A percentile compares a stretch with the other conserved stretches of the same genome.
phyloP scores from a whole-genome alignment of 768 basidiomycete genomes.

The Termitomyces sp. region DNA sequence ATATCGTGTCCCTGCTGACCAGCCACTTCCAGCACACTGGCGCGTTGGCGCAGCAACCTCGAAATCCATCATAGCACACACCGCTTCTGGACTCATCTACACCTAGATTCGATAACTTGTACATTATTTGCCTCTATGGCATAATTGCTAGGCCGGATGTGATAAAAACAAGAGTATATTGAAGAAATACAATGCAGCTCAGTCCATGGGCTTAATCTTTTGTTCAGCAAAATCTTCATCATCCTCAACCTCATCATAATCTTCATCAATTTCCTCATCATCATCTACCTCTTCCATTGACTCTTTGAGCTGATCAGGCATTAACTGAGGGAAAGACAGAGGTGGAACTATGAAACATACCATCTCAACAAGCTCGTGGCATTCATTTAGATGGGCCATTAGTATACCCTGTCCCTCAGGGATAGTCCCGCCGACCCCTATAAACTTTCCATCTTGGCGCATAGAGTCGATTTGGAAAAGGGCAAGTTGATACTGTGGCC shows the following conservation, averaged over 20 bases:
- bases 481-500: constrained; percentile 79
- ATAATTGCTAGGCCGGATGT: background rate
- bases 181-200: background rate
- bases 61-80: constrained; percentile 1
- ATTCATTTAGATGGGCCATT: constrained; percentile 93
- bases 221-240: constrained; percentile 1
- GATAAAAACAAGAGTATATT: background rate
- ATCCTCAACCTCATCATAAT: constrained; percentile 17
- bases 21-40: constrained; percentile 53
- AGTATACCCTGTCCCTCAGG: constrained; percentile 97
- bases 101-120: background rate
- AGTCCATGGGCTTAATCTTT: background rate
- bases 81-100: background rate
- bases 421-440: constrained; percentile 80
- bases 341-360: constrained; percentile 30
- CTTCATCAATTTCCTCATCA: constrained; percentile 38
- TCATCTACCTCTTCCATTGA: constrained; percentile 73
- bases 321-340: background rate
- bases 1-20: constrained; percentile 55
- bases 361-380: constrained; percentile 95
- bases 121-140: constrained; percentile 3
- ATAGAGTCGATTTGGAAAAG: constrained; percentile 93
- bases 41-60: constrained; percentile 21
- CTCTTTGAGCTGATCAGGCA: constrained; percentile 57
- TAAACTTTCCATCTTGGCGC: constrained; percentile 90